A percentile compares a stretch with the other conserved stretches of the same genome.
phyloP scores from a whole-genome alignment of 1,284 basidiomycete species.

The Tausonia pullulans region DNA sequence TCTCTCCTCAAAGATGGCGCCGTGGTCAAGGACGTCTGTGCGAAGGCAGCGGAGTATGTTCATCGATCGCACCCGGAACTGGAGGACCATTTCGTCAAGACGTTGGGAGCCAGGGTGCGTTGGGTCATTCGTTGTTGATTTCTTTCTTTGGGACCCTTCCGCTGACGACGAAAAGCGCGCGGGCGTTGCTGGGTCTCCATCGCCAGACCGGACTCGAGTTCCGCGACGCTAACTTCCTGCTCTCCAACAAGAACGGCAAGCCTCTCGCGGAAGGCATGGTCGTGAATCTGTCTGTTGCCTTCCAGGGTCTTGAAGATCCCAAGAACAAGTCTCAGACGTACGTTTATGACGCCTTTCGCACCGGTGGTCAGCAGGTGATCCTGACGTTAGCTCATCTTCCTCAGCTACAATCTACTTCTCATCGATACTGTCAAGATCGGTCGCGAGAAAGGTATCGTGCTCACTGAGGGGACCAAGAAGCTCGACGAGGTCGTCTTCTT shows the following conservation, averaged over 20 bases:
- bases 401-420: slow-evolving; percentile 77
- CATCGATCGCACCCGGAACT: slow-evolving; percentile 68
- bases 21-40: slow-evolving; percentile 65
- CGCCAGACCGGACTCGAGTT: slow-evolving; percentile 84
- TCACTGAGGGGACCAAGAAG: slow-evolving; percentile 75
- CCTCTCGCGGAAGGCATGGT: slow-evolving; percentile 70
- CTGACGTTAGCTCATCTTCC: neutral
- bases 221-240: slow-evolving; percentile 72
- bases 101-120: slow-evolving; percentile 73
- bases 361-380: neutral
- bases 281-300: slow-evolving; percentile 72
- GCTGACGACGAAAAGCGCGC: slow-evolving; percentile 1
- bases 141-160: neutral
- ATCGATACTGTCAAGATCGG: slow-evolving; percentile 80
- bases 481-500: slow-evolving; percentile 84
- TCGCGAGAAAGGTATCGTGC: slow-evolving; percentile 51
- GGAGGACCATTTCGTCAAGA: slow-evolving; percentile 77
- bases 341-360: slow-evolving; percentile 21
- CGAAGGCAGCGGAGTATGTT: slow-evolving; percentile 60
- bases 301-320: slow-evolving; percentile 65
- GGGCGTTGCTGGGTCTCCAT: neutral
- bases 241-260: slow-evolving; percentile 68
- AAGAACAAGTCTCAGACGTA: slow-evolving; percentile 58
- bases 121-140: neutral
- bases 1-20: slow-evolving; percentile 71